phyloP scores from a whole-genome alignment of 2,329 filamentous ascomycete species.

The Penicillium sclerotigenum region DNA sequence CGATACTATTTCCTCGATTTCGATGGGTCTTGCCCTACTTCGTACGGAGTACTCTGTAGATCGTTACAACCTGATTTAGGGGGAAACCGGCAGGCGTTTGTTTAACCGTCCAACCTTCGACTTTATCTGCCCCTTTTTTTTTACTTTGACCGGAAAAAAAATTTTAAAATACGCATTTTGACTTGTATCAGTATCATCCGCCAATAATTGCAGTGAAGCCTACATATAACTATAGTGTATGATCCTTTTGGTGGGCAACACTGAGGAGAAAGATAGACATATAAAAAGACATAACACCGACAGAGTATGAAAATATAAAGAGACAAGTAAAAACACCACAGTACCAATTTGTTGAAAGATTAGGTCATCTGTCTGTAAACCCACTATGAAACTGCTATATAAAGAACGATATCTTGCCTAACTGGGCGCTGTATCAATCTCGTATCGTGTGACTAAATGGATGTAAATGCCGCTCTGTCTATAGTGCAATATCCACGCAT shows the following conservation, averaged over 20 bases:
- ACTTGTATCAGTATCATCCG: too few species aligned
- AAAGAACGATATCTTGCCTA: neutral
- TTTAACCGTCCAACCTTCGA: neutral
- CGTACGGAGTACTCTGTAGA: conserved; percentile 2
- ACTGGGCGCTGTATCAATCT: neutral
- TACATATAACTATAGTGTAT: neutral
- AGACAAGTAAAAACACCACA: neutral
- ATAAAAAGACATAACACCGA: neutral
- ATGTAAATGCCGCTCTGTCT: neutral
- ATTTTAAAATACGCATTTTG: too few species aligned
- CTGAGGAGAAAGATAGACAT: neutral
- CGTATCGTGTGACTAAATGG: neutral
- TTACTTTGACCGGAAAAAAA: neutral
- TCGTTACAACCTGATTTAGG: conserved; percentile 10
- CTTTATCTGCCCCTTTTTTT: neutral
- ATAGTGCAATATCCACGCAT: neutral
- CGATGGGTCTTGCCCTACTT: conserved; percentile 6
- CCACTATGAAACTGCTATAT: neutral
- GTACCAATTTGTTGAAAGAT: neutral
- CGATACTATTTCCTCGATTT: neutral
- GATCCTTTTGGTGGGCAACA: neutral
- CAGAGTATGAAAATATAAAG: neutral
- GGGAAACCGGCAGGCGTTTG: neutral
- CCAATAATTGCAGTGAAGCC: neutral
- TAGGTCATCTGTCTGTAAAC: neutral